Evolutionary conservation across 2,329 filamentous ascomycete genomes (phyloP).

Genomic region (Aspergillus tamarii): DNA sequence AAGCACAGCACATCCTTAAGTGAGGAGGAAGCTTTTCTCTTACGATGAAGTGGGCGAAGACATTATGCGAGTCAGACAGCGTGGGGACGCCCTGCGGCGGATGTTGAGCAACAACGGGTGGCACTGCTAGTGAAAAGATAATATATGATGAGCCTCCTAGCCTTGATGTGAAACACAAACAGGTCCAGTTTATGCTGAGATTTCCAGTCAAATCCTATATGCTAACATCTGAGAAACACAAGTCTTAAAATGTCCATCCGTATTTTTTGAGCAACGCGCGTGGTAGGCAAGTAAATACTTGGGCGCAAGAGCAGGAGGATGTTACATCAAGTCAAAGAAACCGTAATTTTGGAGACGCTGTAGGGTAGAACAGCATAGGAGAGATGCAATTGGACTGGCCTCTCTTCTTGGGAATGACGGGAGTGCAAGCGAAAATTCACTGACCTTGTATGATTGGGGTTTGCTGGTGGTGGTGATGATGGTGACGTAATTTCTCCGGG

Average conservation of each 20-base stretch:
- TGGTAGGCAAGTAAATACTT: too few relatives aligned
- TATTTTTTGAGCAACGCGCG: too few relatives aligned
- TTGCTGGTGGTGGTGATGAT: constrained; percentile 9
- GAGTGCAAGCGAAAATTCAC: background rate
- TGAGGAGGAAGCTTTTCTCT: constrained; percentile 10
- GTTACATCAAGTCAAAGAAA: too few relatives aligned
- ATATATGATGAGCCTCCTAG: background rate
- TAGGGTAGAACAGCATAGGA: background rate
- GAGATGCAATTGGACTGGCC: background rate
- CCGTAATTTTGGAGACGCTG: background rate
- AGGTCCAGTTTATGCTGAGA: too few relatives aligned
- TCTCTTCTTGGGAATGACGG: background rate
- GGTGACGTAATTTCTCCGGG: constrained; percentile 15
- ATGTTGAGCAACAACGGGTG: constrained; percentile 11
- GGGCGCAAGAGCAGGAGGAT: too few relatives aligned
- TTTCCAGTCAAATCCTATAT: too few relatives aligned
- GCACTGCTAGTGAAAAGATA: background rate
- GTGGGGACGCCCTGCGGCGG: constrained; percentile 4
- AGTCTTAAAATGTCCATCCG: too few relatives aligned
- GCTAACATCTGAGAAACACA: too few relatives aligned
- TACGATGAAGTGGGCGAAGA: constrained; percentile 43
- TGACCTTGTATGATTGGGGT: constrained; percentile 2
- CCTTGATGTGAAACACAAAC: background rate
- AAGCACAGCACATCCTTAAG: background rate
- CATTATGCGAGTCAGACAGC: constrained; percentile 25